Conservation (phyloP, 148 eudicot genomes). For the Nepenthes mirabilis region DNA sequence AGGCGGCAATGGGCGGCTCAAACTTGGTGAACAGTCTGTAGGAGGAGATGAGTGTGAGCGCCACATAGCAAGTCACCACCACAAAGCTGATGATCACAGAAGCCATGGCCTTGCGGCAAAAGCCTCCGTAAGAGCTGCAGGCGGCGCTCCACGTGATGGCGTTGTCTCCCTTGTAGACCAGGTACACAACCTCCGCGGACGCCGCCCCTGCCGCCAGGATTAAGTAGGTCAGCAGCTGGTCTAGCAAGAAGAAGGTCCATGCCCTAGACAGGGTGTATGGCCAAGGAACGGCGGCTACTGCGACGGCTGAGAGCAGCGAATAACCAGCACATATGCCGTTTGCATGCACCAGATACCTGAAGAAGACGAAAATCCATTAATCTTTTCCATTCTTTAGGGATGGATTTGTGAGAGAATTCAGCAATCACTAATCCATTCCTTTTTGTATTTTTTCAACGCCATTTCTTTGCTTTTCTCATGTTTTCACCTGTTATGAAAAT, state of each 20-base stretch:
- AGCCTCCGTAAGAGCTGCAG: slow-evolving; percentile 46
- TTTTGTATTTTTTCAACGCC: no score
- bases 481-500: no score
- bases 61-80: slow-evolving; percentile 52
- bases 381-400: no score
- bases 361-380: background rate
- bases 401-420: no score
- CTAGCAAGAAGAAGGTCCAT: slow-evolving; percentile 92
- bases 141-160: slow-evolving; percentile 68
- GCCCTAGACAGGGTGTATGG: slow-evolving; percentile 75
- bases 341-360: slow-evolving; percentile 86
- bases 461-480: no score
- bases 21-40: slow-evolving; percentile 79
- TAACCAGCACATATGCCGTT: slow-evolving; percentile 92
- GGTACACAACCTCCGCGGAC: slow-evolving; percentile 63
- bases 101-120: slow-evolving; percentile 52
- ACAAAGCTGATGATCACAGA: slow-evolving; percentile 49
- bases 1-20: slow-evolving; percentile 36
- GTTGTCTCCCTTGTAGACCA: slow-evolving; percentile 74
- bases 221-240: slow-evolving; percentile 73
- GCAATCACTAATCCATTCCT: no score
- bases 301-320: slow-evolving; percentile 66
- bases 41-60: slow-evolving; percentile 74
- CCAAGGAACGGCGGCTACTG: slow-evolving; percentile 75
- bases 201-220: slow-evolving; percentile 76